phyloP scores from a whole-genome alignment of 306 rosid species.

The Medicago lupulina region DNA sequence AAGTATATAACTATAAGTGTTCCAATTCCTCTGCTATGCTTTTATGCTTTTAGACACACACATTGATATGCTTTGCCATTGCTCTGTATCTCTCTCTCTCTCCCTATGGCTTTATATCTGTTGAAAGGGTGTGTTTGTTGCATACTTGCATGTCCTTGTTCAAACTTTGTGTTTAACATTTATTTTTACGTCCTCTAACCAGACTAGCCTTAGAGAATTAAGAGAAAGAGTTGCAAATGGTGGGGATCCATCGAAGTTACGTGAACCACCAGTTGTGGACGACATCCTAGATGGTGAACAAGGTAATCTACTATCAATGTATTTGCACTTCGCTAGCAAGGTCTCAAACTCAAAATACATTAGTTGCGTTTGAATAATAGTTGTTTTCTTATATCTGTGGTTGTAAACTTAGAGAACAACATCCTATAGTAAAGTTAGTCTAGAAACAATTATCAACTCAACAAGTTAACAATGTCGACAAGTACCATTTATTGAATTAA shows the following conservation, averaged over 20 bases:
- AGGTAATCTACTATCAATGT: conserved; percentile 58
- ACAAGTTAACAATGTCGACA: not conserved
- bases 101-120: not conserved
- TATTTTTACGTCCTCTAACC: conserved; percentile 5
- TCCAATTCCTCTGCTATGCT: conserved; percentile 10
- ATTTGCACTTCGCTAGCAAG: conserved; percentile 2
- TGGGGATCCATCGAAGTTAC: conserved; percentile 89
- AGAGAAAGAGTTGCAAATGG: conserved; percentile 95
- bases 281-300: conserved; percentile 53
- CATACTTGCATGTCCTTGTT: conserved; percentile 2
- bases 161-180: not conserved
- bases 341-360: conserved; percentile 10
- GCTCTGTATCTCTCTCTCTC: conserved; percentile 8
- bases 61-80: not conserved
- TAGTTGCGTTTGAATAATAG: not conserved
- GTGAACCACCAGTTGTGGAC: conserved; percentile 53
- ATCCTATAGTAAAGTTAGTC: not conserved
- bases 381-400: conserved; percentile 24
- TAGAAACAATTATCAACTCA: conserved; percentile 22
- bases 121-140: conserved; percentile 10
- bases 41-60: not conserved
- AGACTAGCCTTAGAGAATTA: conserved; percentile 80
- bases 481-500: not conserved
- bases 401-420: conserved; percentile 7
- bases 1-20: not conserved